Evolutionary conservation across 2,329 filamentous ascomycete species (phyloP).

Genomic region (Tolypocladium capitatum): DNA sequence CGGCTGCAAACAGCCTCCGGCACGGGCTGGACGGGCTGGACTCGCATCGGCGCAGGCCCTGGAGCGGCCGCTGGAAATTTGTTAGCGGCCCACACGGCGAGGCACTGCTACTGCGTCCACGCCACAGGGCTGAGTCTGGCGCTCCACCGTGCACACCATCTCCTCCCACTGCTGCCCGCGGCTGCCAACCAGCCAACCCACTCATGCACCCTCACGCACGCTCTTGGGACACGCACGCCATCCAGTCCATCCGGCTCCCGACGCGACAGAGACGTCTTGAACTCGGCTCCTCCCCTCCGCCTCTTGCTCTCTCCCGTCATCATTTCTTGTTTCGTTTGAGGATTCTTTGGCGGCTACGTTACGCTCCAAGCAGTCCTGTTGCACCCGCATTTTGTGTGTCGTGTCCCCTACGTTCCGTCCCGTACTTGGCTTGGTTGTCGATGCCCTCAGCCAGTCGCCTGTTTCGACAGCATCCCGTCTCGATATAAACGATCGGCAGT

Average conservation of each 20-base stretch:
- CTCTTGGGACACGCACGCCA: background rate
- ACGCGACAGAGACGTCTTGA: background rate
- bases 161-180: no score
- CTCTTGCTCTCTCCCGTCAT: background rate
- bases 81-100: background rate
- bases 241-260: background rate
- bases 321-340: constrained; percentile 1
- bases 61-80: background rate
- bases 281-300: background rate
- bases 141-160: background rate
- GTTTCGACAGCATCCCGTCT: constrained; percentile 2
- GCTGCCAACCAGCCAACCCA: background rate
- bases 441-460: background rate
- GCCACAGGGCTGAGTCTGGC: background rate
- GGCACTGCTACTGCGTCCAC: background rate
- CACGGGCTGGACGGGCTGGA: background rate
- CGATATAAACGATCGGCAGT: background rate
- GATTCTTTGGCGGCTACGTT: background rate
- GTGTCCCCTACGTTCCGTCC: background rate
- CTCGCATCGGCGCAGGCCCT: no score
- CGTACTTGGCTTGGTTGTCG: background rate
- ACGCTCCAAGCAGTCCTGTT: background rate
- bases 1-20: background rate
- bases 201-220: background rate
- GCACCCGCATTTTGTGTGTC: background rate